Evolutionary conservation across 345 rosid genomes (phyloP).

Genomic region (Ceriops decandra): DNA sequence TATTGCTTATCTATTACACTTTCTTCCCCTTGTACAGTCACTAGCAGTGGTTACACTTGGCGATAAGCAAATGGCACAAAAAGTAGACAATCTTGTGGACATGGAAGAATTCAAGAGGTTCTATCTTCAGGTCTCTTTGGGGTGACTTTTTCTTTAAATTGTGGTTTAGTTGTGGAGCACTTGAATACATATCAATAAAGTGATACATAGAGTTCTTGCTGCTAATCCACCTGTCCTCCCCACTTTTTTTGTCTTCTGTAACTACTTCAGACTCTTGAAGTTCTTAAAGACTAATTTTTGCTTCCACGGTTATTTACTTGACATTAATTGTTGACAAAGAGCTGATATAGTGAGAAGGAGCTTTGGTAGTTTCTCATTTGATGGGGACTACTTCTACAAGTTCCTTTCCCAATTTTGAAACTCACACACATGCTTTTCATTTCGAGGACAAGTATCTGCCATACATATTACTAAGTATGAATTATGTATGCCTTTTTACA

Average conservation of each 20-base stretch:
- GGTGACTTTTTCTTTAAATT: constrained; percentile 18
- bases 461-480: not conserved
- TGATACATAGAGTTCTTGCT: too few relatives aligned
- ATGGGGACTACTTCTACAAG: not conserved
- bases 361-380: not conserved
- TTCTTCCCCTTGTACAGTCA: constrained; percentile 49
- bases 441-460: not conserved
- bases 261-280: too few relatives aligned
- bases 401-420: not conserved
- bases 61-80: constrained; percentile 95
- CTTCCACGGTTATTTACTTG: too few relatives aligned
- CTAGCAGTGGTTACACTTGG: constrained; percentile 97
- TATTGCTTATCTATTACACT: too few relatives aligned
- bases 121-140: constrained; percentile 83
- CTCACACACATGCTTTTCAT: not conserved
- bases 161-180: constrained; percentile 15
- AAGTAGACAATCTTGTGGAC: constrained; percentile 79
- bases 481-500: not conserved
- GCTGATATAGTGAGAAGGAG: not conserved
- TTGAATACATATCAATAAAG: too few relatives aligned
- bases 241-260: too few relatives aligned
- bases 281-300: too few relatives aligned
- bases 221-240: too few relatives aligned
- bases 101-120: constrained; percentile 88
- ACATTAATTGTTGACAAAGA: not conserved